Evolutionary conservation across 495 filamentous ascomycete species (phyloP).

Genomic region (Coniosporium apollinis): DNA sequence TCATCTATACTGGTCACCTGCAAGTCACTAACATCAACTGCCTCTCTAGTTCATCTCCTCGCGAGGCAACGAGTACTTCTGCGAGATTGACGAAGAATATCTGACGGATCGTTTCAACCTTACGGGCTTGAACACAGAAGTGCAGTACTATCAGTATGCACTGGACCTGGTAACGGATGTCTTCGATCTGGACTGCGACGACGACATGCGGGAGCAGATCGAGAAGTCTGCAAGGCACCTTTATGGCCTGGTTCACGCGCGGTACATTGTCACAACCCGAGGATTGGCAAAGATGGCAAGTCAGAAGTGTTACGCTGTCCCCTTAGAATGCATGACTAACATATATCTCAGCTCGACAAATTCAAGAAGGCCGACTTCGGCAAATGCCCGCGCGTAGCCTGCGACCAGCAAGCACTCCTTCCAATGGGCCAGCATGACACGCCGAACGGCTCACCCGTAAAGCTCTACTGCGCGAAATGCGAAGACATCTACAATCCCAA

Average conservation of each 20-base stretch:
- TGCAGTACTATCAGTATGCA: constrained; percentile 97
- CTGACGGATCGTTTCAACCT: constrained; percentile 97
- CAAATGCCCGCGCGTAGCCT: constrained; percentile 92
- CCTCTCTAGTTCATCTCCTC: constrained; percentile 80
- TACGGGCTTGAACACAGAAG: constrained; percentile 90
- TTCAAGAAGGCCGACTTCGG: constrained; percentile 97
- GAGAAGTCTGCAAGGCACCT: constrained; percentile 94
- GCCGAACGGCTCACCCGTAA: constrained; percentile 69
- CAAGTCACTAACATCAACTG: too few species aligned
- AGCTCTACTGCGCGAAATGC: constrained; percentile 91
- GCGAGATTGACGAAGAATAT: constrained; percentile 98
- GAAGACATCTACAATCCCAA: constrained; percentile 99
- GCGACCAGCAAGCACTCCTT: constrained; percentile 75
- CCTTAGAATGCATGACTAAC: neutral
- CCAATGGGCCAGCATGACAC: constrained; percentile 87
- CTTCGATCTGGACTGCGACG: constrained; percentile 96
- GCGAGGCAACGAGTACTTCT: constrained; percentile 97
- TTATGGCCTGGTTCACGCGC: constrained; percentile 89
- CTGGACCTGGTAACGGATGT: constrained; percentile 99
- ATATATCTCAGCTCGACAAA: constrained; percentile 62
- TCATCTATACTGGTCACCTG: too few species aligned
- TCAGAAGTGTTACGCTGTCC: neutral
- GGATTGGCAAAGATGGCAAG: constrained; percentile 91
- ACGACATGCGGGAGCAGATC: constrained; percentile 93
- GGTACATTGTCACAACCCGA: constrained; percentile 92